Evolutionary conservation across 1,139 yeast genomes (phyloP), one percentile per base, ranked within the genome.

Genomic region (Pichia inconspicua): DNA sequence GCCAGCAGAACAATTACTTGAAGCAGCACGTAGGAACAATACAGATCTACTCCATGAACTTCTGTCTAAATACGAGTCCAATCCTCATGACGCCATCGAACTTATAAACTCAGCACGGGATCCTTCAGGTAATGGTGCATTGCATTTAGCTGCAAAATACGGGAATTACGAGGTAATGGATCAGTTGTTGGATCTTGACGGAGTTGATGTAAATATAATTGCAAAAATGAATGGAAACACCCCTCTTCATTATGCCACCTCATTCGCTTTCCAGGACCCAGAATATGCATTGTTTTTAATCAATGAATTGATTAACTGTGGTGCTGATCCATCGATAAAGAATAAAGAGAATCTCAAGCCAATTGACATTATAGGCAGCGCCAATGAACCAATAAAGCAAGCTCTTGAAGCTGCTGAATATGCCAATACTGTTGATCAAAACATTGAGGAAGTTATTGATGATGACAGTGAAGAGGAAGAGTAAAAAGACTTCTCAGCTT

Each of bases 161-260:
- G 97, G 97, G 3, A 78, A 88, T 50, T 86, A 84, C 78, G 97
- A 89, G 59, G 87, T 87, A 41, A 72, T 92, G 61, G 97, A 92
- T 62, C 70, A 74, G 43, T 70, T 92, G 30, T 73, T 92, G 54
- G 97, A 92, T 63, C 81, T 84, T 50, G 95, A 86, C 53, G 97
- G 95, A 2, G 90, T 90, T 25, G 96, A 89, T 58, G 81, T 90
- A 40, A 96, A 92, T 63, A 92, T 95, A 0, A 65, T 69, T 43
- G 86, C 86, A 64, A 72, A 81, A 41, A 56, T 76, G 41, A 84
- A 82, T 45, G 89, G 89, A 35, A 90, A 87, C 55, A 88, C 97
- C 1, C 97, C 98, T 11, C 74, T 92, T 57, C 97, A 92, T 67
- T 70, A 77, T 55, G 95, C 96, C 3, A 96, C 84, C 12, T 77